Evolutionary conservation across 2,329 filamentous ascomycete species (phyloP), one percentile per base, ranked within the genome.

Genomic region (Ophiostoma perfectum): DNA sequence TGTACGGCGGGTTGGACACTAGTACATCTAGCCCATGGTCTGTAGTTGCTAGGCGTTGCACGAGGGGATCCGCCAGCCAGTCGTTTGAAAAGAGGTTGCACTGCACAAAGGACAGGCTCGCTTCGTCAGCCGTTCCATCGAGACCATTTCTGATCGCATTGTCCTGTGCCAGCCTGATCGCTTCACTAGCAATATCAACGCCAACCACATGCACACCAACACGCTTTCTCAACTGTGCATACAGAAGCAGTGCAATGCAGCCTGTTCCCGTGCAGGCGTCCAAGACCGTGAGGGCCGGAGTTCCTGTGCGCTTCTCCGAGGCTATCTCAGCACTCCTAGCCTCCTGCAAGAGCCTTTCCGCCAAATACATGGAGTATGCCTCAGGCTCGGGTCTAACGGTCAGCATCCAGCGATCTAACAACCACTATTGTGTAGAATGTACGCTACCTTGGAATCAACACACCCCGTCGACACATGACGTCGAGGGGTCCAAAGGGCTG

Each of bases 221-320:
- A 27, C 77, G 75, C 73, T 44, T 42, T 74, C 3, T n/a, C 18
- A 78, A 78, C 49, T 92, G 83, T 9, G 88, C 81, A 47, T 88
- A 81, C 71, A 90, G 86, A 6, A 97, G 82, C 8, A 98, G 83
- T 0, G 92, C 85, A 71, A 98, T 96, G 78, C 94, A 97, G 4
- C 95, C 95, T 5, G 91, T 92, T 9, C 95, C 95, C 0, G 92
- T 93, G 77, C 95, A 98, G 42, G 97, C 81, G 77, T 99, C 95
- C 8, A 97, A 77, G 55, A 98, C 81, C 12, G 82, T 84, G 12
- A 96, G 73, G 16, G 68, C 18, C 2, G 41, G 11, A 5, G 66
- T 36, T 44, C 45, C 55, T 3, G n/a, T 8, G 0, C 8, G 18
- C 12, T 16, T 6, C 58, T 49, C 39, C 2, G 38, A 14, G 52